A percentile compares a stretch with the other conserved stretches of the same genome.
phyloP scores from a whole-genome alignment of 2,329 filamentous ascomycete species.

The Elsinoe fawcettii region DNA sequence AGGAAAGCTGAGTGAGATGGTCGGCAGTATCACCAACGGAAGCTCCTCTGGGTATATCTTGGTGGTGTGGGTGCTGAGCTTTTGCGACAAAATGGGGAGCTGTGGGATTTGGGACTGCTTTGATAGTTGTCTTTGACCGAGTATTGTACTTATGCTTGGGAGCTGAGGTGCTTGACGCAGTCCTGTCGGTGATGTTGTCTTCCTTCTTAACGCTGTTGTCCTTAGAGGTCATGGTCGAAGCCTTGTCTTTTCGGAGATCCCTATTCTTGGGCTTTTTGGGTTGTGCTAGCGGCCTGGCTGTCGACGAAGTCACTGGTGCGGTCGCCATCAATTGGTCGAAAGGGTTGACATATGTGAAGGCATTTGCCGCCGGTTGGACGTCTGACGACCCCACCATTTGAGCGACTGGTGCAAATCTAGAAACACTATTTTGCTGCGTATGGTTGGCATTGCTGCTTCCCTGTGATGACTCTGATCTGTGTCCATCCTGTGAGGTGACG shows the following conservation, averaged over 20 bases:
- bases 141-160: not conserved
- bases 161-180: not conserved
- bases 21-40: not conserved
- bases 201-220: not conserved
- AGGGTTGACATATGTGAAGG: constrained; percentile 10
- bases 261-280: not conserved
- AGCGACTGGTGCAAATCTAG: not conserved
- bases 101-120: not conserved
- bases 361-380: not conserved
- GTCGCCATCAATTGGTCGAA: not conserved
- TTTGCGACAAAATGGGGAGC: not conserved
- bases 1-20: not conserved
- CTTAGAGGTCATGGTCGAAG: not conserved
- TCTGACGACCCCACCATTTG: not conserved
- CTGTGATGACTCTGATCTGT: not conserved
- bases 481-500: not conserved
- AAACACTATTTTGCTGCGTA: not conserved
- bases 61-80: not conserved
- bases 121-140: not conserved
- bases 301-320: not conserved
- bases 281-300: not conserved
- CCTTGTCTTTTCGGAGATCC: not conserved
- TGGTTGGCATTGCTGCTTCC: not conserved
- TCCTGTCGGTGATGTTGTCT: not conserved
- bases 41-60: not conserved